A percentile compares a stretch with the other conserved stretches of the same genome.
These are phyloP conservation scores for Kickxella alabastrina DNA, from an alignment of 192 early-diverging fungal genomes.

Conservation along the genomic window DNA sequence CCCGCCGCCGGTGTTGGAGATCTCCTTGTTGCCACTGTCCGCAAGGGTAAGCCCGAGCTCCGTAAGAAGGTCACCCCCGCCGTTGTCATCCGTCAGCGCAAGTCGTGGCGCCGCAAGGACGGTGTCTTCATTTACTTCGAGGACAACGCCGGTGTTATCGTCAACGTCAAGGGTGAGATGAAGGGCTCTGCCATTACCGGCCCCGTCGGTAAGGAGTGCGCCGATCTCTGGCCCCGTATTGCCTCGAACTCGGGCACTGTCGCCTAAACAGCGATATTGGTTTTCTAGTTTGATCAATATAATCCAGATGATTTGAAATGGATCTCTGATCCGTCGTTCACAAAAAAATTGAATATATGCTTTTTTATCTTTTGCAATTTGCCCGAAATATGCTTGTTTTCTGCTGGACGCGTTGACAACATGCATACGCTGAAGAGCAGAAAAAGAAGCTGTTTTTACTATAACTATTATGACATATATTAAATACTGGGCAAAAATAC, in stretches of 20 bases:
- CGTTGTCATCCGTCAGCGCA: conserved; percentile 98
- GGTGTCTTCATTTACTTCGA: conserved; percentile 99
- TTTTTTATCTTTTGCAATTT: neutral
- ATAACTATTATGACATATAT: neutral
- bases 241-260: conserved; percentile 85
- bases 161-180: conserved; percentile 99
- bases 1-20: conserved; percentile 98
- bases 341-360: neutral
- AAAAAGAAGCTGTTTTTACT: neutral
- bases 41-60: conserved; percentile 99
- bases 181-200: conserved; percentile 99
- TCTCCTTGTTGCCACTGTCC: conserved; percentile 99
- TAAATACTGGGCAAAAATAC: neutral
- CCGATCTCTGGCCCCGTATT: conserved; percentile 99
- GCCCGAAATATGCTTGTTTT: neutral
- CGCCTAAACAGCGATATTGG: conserved; percentile 47
- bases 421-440: no score
- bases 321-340: conserved; percentile 5
- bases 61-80: conserved; percentile 99
- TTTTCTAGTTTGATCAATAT: conserved; percentile 8
- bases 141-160: conserved; percentile 99
- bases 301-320: conserved; percentile 20
- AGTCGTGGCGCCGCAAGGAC: conserved; percentile 98
- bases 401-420: neutral
- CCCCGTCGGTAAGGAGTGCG: conserved; percentile 99